Conservation (phyloP, 495 filamentous ascomycete genomes). For the Neurospora sublineolata region DNA sequence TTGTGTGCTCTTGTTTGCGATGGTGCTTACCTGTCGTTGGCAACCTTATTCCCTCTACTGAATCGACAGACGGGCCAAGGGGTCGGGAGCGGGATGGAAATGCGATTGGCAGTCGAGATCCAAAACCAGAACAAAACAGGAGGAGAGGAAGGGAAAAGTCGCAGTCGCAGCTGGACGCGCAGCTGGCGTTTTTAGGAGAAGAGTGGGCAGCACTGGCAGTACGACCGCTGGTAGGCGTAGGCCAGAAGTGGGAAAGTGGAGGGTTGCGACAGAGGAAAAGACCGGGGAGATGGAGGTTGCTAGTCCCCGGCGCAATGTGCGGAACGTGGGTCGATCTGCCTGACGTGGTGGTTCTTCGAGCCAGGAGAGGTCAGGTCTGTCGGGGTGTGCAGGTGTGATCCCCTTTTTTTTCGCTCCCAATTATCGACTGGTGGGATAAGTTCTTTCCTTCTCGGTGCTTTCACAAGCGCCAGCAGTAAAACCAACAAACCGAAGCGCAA, state of each 20-base stretch:
- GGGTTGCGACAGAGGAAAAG: constrained; percentile 23
- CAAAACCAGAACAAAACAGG: constrained; percentile 2
- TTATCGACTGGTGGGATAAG: constrained; percentile 4
- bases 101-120: background rate
- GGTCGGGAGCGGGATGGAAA: background rate
- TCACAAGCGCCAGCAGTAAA: background rate
- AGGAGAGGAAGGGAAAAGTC: constrained; percentile 10
- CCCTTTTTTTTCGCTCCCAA: constrained; percentile 11
- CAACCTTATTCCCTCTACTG: background rate
- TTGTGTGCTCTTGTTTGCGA: constrained; percentile 1
- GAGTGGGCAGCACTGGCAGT: background rate
- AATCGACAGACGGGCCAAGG: background rate
- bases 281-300: constrained; percentile 23
- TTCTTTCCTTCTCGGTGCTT: background rate
- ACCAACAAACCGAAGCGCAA: background rate
- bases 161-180: background rate
- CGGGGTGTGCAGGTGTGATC: constrained; percentile 9
- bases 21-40: background rate
- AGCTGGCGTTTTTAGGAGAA: constrained; percentile 1
- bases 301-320: constrained; percentile 23
- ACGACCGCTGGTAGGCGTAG: background rate
- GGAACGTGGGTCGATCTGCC: constrained; percentile 26
- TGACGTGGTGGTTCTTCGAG: constrained; percentile 7
- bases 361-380: background rate
- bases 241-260: constrained; percentile 14